A percentile compares a stretch with the other conserved stretches of the same genome.
phyloP scores from a whole-genome alignment of 345 rosid species.

The Dipteronia sinensis region DNA sequence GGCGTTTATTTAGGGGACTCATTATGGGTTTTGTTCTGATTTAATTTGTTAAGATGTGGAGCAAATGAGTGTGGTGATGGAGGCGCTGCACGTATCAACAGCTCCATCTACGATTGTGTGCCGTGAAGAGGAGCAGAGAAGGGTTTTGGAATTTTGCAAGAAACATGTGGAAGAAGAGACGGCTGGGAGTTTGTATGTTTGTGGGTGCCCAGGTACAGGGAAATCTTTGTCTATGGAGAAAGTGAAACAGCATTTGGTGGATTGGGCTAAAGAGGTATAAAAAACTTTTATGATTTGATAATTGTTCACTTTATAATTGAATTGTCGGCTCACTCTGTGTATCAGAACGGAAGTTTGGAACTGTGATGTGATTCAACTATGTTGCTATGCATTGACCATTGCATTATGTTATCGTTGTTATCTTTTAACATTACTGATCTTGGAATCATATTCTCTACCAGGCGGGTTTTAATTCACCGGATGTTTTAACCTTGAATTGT shows the following conservation, averaged over 20 bases:
- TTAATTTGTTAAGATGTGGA: constrained; percentile 43
- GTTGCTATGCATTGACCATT: not conserved
- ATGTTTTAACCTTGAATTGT: constrained; percentile 64
- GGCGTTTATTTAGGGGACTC: not conserved
- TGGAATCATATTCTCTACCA: constrained; percentile 24
- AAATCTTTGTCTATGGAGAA: constrained; percentile 80
- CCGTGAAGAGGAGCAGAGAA: constrained; percentile 74
- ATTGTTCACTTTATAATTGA: too few species aligned
- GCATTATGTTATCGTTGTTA: not conserved
- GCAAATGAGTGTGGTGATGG: constrained; percentile 69
- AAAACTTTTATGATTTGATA: too few species aligned
- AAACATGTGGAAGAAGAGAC: constrained; percentile 54
- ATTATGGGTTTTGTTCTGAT: not conserved
- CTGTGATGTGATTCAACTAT: not conserved
- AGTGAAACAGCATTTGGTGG: constrained; percentile 51
- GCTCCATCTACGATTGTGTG: constrained; percentile 63
- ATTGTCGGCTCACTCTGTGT: too few species aligned
- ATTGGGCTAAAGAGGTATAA: constrained; percentile 71
- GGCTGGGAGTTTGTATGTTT: constrained; percentile 76
- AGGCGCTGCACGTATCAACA: constrained; percentile 76
- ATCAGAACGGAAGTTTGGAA: not conserved
- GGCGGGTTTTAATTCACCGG: constrained; percentile 56
- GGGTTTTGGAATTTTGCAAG: constrained; percentile 70
- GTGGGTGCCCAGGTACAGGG: constrained; percentile 93
- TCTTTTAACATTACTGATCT: not conserved